phyloP scores from a whole-genome alignment of 2,329 filamentous ascomycete genomes.

The Sporothrix inflata region DNA sequence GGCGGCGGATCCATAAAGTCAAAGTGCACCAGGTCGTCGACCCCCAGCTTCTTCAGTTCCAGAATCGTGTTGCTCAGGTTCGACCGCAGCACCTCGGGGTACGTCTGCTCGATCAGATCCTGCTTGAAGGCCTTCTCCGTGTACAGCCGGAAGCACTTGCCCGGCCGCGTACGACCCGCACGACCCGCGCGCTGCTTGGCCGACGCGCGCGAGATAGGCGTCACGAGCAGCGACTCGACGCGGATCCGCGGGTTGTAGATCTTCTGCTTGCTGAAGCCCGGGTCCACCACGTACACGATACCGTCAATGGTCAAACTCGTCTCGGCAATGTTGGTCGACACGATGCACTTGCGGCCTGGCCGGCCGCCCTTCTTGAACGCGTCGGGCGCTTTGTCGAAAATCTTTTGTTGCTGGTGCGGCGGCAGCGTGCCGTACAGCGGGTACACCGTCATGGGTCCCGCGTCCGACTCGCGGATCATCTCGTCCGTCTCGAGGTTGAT shows the following conservation, averaged over 20 bases:
- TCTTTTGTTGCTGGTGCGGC: slow-evolving; percentile 89
- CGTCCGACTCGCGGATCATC: slow-evolving; percentile 86
- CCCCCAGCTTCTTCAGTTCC: slow-evolving; percentile 94
- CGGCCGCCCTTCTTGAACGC: slow-evolving; percentile 74
- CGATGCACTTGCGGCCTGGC: slow-evolving; percentile 90
- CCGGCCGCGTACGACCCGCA: slow-evolving; percentile 96
- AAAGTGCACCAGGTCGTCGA: slow-evolving; percentile 95
- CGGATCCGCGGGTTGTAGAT: slow-evolving; percentile 97
- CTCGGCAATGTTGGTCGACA: slow-evolving; percentile 97
- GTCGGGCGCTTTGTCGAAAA: slow-evolving; percentile 86
- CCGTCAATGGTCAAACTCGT: slow-evolving; percentile 97
- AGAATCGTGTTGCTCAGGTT: slow-evolving; percentile 94
- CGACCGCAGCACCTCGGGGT: slow-evolving; percentile 92
- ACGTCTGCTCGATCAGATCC: slow-evolving; percentile 95
- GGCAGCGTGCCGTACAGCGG: slow-evolving; percentile 93
- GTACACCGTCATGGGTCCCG: slow-evolving; percentile 86
- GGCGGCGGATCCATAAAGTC: slow-evolving; percentile 98
- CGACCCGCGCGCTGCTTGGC: slow-evolving; percentile 97
- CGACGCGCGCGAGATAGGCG: slow-evolving; percentile 95
- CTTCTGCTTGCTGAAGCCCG: slow-evolving; percentile 98
- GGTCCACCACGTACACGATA: slow-evolving; percentile 99
- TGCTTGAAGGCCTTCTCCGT: slow-evolving; percentile 96
- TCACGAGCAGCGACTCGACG: slow-evolving; percentile 96
- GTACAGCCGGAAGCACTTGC: slow-evolving; percentile 97
- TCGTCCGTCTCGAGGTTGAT: slow-evolving; percentile 90